Evolutionary conservation across 2,329 filamentous ascomycete genomes (phyloP).

Genomic region (Aspergillus alliaceus): DNA sequence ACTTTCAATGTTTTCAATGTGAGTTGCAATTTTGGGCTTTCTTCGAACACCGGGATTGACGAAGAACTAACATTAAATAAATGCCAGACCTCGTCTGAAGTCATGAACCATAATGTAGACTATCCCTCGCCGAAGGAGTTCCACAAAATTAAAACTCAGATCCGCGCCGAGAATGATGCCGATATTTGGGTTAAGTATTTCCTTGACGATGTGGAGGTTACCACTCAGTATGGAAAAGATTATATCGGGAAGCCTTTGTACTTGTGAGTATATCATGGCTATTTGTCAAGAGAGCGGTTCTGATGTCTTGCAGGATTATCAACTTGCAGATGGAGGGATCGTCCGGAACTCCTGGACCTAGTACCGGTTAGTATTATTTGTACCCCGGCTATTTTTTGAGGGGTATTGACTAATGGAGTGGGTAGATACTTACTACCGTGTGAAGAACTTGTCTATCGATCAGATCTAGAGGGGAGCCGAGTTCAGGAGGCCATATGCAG

Average conservation of each 20-base stretch:
- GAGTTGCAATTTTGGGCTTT: neutral
- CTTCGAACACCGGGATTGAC: too few relatives aligned
- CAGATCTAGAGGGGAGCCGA: neutral
- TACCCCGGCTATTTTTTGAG: neutral
- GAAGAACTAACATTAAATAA: too few relatives aligned
- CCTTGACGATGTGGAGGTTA: conserved; percentile 51
- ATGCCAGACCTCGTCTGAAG: conserved; percentile 45
- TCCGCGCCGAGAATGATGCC: conserved; percentile 53
- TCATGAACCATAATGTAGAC: conserved; percentile 49
- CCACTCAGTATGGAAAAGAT: conserved; percentile 52
- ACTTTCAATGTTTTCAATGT: conserved; percentile 27
- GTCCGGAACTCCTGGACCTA: conserved; percentile 14
- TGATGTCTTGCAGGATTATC: conserved; percentile 18
- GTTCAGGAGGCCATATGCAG: neutral
- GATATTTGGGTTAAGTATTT: conserved; percentile 57
- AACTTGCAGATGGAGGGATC: conserved; percentile 28
- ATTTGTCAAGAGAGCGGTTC: neutral
- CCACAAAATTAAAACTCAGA: conserved; percentile 53
- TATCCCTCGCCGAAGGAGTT: conserved; percentile 51
- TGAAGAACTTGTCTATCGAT: conserved; percentile 10
- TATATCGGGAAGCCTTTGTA: conserved; percentile 51
- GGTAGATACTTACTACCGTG: conserved; percentile 10
- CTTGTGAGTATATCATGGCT: conserved; percentile 13
- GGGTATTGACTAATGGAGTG: neutral
- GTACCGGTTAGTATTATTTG: conserved; percentile 6